phyloP scores from a whole-genome alignment of 1,284 basidiomycete species.

The Fomitopsis pinicola region DNA sequence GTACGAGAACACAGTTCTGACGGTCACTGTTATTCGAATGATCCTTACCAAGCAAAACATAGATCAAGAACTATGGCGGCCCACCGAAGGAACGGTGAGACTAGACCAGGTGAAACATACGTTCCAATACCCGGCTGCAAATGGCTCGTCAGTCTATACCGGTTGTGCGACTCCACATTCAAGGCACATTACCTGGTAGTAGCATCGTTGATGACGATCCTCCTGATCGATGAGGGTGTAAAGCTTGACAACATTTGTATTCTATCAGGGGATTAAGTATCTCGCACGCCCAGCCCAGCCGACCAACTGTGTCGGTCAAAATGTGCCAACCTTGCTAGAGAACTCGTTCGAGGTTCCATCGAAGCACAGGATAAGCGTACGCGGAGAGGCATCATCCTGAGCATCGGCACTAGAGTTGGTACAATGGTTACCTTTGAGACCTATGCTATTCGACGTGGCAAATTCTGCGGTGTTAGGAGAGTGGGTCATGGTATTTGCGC shows the following conservation, averaged over 20 bases:
- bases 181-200: slow-evolving; percentile 32
- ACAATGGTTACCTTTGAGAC: too few relatives aligned
- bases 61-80: slow-evolving; percentile 39
- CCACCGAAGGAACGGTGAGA: slow-evolving; percentile 32
- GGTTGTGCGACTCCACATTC: neutral
- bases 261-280: slow-evolving; percentile 16
- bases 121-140: slow-evolving; percentile 41
- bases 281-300: neutral
- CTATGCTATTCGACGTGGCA: too few relatives aligned
- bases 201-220: slow-evolving; percentile 33
- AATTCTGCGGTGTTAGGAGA: too few relatives aligned
- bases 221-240: slow-evolving; percentile 36
- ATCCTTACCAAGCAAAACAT: slow-evolving; percentile 40
- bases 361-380: neutral
- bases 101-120: slow-evolving; percentile 38
- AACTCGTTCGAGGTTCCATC: neutral
- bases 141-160: too few relatives aligned
- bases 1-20: too few relatives aligned
- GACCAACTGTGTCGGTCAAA: neutral
- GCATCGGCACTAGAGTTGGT: too few relatives aligned
- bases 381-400: neutral
- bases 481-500: too few relatives aligned
- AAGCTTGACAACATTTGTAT: slow-evolving; percentile 38
- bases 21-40: neutral
- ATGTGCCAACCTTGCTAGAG: neutral